Base-by-base conservation (phyloP, 2,329 filamentous ascomycete species). In the Aspergillus felis region DNA sequence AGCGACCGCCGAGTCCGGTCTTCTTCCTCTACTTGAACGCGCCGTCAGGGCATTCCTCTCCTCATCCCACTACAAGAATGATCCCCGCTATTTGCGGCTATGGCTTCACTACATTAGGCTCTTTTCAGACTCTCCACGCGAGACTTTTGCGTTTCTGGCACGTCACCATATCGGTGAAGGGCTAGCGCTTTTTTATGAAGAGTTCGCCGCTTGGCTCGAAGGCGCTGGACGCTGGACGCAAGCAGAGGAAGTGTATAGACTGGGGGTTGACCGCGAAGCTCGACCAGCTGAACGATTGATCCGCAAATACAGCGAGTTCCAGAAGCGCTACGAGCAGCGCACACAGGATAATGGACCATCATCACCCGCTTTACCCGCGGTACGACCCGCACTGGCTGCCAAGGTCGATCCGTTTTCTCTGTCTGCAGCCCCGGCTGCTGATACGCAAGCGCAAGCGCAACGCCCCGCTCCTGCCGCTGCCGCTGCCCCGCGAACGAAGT, bases 61-160 rank as follows among this genome's bases (percentile, higher is more conserved):
- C n/a, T 89, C 89, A 1, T 70, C 86, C 48, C 90, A 96, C 71
- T 97, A 97, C 81, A 94, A 90, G 75, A 96, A 97, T 71, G 94
- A 99, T 71, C 91, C 92, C 2, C 84, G 94, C 66, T 99, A 99
- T 72, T 78, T 99, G 56, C 93, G 91, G 73, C 74, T 99, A 52
- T 99, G 94, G 94, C 81, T 97, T 29, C 87, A 92, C 69, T 99
- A 97, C 74, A 95, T 97, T 68, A 84, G 88, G 53, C 85, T 97
- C 66, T 97, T 97, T 76, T 90, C 91, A 4, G 94, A 97, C 71
- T 82, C 91, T n/a, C 92, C 93, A 2, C 87, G 93, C 53, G 94
- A 99, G 75, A 91, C 90, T 0, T 99, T 92, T 71, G 86, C 94
- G 50, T 99, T 95, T 70, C 82, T 99, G 38, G 88, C 93, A 12